Evolutionary conservation across 805 yeast species (phyloP), one percentile per base, ranked within the genome.

Genomic region (Yarrowia porcina): DNA sequence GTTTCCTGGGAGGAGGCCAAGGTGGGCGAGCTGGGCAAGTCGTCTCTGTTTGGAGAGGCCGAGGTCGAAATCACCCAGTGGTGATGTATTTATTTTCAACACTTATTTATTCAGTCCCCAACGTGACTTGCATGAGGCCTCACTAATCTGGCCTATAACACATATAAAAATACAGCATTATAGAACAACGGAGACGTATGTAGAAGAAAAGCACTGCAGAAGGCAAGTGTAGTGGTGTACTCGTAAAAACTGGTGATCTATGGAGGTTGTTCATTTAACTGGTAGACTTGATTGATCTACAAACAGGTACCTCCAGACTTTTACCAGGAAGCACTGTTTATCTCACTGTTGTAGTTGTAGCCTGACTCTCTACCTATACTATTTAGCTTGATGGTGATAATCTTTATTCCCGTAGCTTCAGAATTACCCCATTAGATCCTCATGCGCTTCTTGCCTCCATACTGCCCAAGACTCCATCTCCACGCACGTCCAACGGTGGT

Each of bases 21-120:
- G 10, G 79, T 77, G 20, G 79, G 66, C 47, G 25, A 60, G 45
- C 52, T 68, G n/a, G 63, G 66, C 60, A 64, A 67, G 60, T 64
- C 67, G 52, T 82, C 88, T 45, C 87, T 91, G 12, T 92, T 93
- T 72, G 97, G 98, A 1, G 99, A 93, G 74, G 96, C 96, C n/a
- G 79, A 77, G 61, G 75, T 66, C 71, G 92, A 89, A 71, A 92
- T 94, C 56, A 90, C 98, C 30, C 89, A 86, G 66, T 93, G 99
- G 99, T 93, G 74, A 71, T 41, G 23, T 52, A 52, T 52, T 52
- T 52, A 52, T 52, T 52, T 52, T 52, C 59, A 52, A 52, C 59
- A 52, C 52, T 32, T 52, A 52, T 52, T 52, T 52, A 52, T 52
- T 52, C 59, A 52, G 59, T 52, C 59, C 59, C 59, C 59, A 52